These are phyloP conservation scores for Trypanosoma conorhini DNA, from an alignment of 208 protist genomes.

Conservation along the genomic window DNA sequence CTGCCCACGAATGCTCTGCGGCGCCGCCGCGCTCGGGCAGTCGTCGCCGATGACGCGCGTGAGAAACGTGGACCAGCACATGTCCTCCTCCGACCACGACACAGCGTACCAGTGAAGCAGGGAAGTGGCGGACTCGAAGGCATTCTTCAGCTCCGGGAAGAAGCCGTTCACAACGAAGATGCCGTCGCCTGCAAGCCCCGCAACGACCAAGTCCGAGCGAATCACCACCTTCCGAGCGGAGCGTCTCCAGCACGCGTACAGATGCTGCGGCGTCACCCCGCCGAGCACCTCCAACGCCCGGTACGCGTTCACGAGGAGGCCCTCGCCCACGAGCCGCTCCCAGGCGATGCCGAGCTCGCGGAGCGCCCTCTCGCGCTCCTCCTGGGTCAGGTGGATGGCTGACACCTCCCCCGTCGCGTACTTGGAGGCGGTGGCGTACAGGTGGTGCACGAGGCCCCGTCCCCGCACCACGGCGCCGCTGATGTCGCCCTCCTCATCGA, in stretches of 20 bases:
- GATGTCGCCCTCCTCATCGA: conserved; percentile 55
- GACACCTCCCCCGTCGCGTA: conserved; percentile 44
- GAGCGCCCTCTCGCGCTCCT: conserved; percentile 30
- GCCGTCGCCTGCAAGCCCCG: conserved; percentile 27
- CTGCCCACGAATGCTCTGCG: conserved; percentile 45
- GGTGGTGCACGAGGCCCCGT: conserved; percentile 39
- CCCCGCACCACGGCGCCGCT: conserved; percentile 28
- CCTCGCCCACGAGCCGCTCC: conserved; percentile 24
- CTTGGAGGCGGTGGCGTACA: conserved; percentile 35
- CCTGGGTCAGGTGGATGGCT: conserved; percentile 29
- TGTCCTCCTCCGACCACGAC: conserved; percentile 39
- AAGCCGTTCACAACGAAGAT: conserved; percentile 56
- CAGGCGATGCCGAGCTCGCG: conserved; percentile 34
- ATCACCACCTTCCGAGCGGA: conserved; percentile 25
- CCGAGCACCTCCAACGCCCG: conserved; percentile 35
- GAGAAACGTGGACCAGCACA: conserved; percentile 44
- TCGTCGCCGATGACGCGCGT: conserved; percentile 45
- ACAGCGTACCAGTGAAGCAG: conserved; percentile 59
- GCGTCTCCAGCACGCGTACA: conserved; percentile 33
- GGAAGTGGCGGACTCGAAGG: conserved; percentile 32
- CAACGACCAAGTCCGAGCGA: conserved; percentile 34
- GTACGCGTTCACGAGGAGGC: conserved; percentile 45
- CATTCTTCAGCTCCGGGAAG: conserved; percentile 42
- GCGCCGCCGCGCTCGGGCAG: conserved; percentile 34
- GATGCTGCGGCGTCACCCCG: conserved; percentile 32